Base-by-base conservation (phyloP, 257 asterid genomes). In the Solanum boliviense region DNA sequence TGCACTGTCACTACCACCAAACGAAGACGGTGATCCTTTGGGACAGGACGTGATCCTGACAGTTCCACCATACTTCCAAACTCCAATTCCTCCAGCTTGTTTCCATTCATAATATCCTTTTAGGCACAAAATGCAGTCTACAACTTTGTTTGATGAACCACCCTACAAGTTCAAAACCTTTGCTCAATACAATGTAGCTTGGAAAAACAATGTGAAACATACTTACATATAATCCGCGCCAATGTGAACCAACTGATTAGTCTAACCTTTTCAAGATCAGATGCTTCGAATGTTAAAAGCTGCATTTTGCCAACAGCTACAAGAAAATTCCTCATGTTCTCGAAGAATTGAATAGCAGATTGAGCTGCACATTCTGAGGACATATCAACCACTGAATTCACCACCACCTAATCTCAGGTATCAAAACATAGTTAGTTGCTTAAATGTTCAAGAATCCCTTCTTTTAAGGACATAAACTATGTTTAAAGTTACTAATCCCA, bases 341-440 rank as follows among this genome's bases (percentile, higher is more conserved):
- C 99, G 52, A 96, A 96, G 86, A 95, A 96, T 91, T 96, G 99
- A 89, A 96, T 96, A 12, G 98, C 99, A 72, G 95, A 96, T 81
- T 96, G 98, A n/a, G 99, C 99, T 8, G 99, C 98, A 25, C 95
- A 98, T 82, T 95, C 99, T 2, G 94, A 92, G 74, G 96, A 95
- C 93, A 94, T 92, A 84, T 94, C 95, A 27, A 93, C 90, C 83
- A 93, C 96, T 6, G 98, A 97, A 91, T 91, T 96, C 85, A 95
- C 98, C 89, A 96, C 99, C 90, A 96, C 99, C 99, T 95, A 79
- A 23, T 70, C 81, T 85, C 62, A 25, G 11, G 74, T 35, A 75
- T 85, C 70, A 41, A 68, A 21, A 89, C 21, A 38, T 85, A 23
- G 74, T 74, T 81, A 82, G 81, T 74, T 79, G 5, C 39, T 81